Base-by-base conservation (phyloP, 768 basidiomycete species). In the Dendrothele bispora region DNA sequence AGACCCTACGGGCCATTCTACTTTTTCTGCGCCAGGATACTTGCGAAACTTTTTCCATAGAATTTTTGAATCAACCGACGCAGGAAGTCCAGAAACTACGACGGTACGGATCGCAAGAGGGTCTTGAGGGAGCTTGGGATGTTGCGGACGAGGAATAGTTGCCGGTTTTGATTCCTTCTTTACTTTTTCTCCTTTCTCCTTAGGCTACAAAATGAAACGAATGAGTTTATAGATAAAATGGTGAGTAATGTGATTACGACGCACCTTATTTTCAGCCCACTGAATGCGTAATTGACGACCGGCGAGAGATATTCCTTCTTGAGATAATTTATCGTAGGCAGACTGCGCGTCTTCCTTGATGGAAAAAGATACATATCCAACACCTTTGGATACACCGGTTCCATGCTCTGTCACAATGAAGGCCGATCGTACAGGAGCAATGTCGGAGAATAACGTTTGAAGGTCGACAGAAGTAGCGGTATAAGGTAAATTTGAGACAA, bases 321-420 rank as follows among this genome's bases (percentile, higher is more conserved):
- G 73, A 27, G 78, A 70, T 42, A 90, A 76, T 36, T 80, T 78
- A 41, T 82, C 77, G 46, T 84, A 81, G 3, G 86, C 86, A 28
- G 74, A 62, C 58, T 91, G 79, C 6, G 94, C 95, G 66, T 98
- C 97, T 58, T 97, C 91, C 47, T 78, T 82, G 47, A 92, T 74
- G 1, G 93, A 83, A 66, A 95, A 98, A 1, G 91, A 86, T 52
- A 98, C 91, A 61, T 97, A 98, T 51, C 97, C 97, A 18, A 98
- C 94, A 53, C 95, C 95, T 63, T 98, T 97, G 1, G 92, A 94
- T 4, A 80, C 69, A 15, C 83, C 82, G 1, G 82, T 79, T 27
- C 78, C 86, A 7, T 79, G 83, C 46, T 94, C 86, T 11, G 84
- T 81, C 17, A 98, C 97, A 6, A 99, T 85, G 59, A 99, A 98